Percentiles rank a stretch among this genome's conserved stretches.
phyloP scores from a whole-genome alignment of 2,329 filamentous ascomycete genomes.

The Aspergillus flavus region DNA sequence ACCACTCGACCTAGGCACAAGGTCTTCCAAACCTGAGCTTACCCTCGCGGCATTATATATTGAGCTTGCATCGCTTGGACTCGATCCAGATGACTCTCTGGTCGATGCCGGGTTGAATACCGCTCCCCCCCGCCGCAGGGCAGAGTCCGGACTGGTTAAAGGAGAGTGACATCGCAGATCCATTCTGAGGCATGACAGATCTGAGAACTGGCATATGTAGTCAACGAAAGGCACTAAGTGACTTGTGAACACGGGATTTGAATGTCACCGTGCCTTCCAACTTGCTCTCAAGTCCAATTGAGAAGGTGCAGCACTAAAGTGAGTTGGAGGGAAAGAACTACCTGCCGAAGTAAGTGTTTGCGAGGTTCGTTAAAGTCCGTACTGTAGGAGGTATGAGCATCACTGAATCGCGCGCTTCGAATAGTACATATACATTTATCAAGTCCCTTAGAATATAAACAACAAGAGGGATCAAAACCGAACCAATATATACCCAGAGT shows the following conservation, averaged over 20 bases:
- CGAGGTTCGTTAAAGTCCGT: too few species aligned
- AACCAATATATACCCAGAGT: constrained; percentile 4
- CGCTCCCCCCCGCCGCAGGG: not conserved
- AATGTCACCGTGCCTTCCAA: constrained; percentile 5
- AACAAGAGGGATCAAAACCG: constrained; percentile 10
- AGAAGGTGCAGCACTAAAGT: not conserved
- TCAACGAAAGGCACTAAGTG: not conserved
- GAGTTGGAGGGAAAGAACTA: not conserved
- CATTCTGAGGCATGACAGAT: not conserved
- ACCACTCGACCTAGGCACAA: constrained; percentile 15
- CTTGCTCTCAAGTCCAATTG: too few species aligned
- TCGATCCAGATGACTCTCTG: constrained; percentile 27
- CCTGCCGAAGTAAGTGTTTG: not conserved
- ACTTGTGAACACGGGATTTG: not conserved
- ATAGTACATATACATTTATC: constrained; percentile 1
- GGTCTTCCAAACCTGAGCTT: constrained; percentile 29
- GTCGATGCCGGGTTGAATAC: not conserved
- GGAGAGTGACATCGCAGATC: not conserved
- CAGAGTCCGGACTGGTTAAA: not conserved
- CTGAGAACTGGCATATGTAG: not conserved
- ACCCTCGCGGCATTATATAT: constrained; percentile 42
- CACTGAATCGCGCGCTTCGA: not conserved
- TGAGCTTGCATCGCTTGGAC: constrained; percentile 38
- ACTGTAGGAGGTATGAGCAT: not conserved
- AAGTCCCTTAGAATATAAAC: constrained; percentile 17